Evolutionary conservation across 2,329 filamentous ascomycete species (phyloP), one percentile per base, ranked within the genome.

Genomic region (Xylaria sp.): DNA sequence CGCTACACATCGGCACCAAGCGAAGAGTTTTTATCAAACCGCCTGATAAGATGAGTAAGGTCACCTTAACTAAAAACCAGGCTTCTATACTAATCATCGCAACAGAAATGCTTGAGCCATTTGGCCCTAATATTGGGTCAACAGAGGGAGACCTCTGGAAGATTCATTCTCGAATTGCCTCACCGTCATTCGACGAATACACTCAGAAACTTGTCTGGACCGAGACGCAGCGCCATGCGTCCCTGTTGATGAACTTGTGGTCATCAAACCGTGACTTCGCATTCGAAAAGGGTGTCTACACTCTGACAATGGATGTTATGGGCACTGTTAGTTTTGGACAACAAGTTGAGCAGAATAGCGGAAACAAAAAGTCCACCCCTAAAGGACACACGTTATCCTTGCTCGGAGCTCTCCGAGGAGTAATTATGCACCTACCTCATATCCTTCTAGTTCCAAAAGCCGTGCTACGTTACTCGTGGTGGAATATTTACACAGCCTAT

Each of bases 1-100:
- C 60, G n/a, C n/a, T 42, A 3, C 32, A 68, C 16, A 40, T 68
- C 12, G 18, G 48, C 35, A 65, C 47, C 16, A 47, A 25, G 4
- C 60, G 65, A 23, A 60, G 23, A 16, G 60, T 37, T 10, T 68
- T 68, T 10, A 9, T 65, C 25, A 68, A 68, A 18, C 65, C 60
- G 2, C 35, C 60, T 8, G 60, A 65, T 1, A 68, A 68, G 25
- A 64, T 64, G 54, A 64, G 60, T 68, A 51, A 0, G 32, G 35
- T 47, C 12, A n/a, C 16, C 25, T 60, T 47, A 2, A 10, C 12
- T 10, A n/a, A 21, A 27, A 21, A 16, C 18, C 3, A 53, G 9
- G 21, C n/a, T 3, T 5, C 5, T 12, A 16, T 37, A 23, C 25
- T 65, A 12, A 50, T n/a, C 6, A 47, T 37, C n/a, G 6, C 18